Conservation (phyloP, 495 filamentous ascomycete genomes). For the Pseudomonodictys pantanalensis region DNA sequence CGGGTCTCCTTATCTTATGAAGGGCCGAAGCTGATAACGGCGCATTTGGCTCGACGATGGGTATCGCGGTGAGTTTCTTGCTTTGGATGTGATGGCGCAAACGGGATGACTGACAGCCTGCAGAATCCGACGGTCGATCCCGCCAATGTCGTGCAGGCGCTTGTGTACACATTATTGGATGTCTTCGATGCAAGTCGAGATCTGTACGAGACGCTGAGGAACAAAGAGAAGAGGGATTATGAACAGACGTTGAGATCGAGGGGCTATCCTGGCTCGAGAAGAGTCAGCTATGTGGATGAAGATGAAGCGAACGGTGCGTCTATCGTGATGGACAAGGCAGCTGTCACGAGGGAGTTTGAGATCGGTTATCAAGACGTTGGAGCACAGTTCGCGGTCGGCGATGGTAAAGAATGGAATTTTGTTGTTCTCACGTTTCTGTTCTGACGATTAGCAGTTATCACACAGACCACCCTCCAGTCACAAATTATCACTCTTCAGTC, state of each 20-base stretch:
- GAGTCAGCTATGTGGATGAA: slow-evolving; percentile 15
- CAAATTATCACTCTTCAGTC: slow-evolving; percentile 30
- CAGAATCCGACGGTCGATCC: slow-evolving; percentile 24
- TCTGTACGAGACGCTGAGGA: slow-evolving; percentile 18
- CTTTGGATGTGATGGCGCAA: neutral
- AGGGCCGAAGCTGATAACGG: neutral
- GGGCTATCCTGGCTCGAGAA: slow-evolving; percentile 19
- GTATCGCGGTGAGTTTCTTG: slow-evolving; percentile 8
- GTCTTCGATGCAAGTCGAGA: slow-evolving; percentile 28
- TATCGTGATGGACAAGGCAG: slow-evolving; percentile 25
- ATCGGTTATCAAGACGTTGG: slow-evolving; percentile 22
- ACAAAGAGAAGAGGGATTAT: slow-evolving; percentile 27
- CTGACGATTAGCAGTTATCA: slow-evolving; percentile 12
- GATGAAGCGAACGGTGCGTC: neutral
- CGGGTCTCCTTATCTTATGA: slow-evolving; percentile 12
- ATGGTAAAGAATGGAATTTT: too few species aligned
- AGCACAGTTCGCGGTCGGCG: slow-evolving; percentile 20
- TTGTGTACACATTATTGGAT: slow-evolving; percentile 23
- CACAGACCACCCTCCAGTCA: slow-evolving; percentile 26
- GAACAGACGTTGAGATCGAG: slow-evolving; percentile 15
- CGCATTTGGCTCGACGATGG: slow-evolving; percentile 15
- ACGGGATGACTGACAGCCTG: slow-evolving; percentile 6
- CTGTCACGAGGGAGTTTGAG: slow-evolving; percentile 21
- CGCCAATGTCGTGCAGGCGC: slow-evolving; percentile 23
- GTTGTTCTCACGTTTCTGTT: neutral